These are phyloP conservation scores for Vigna angularis DNA, from an alignment of 306 rosid species.

Conservation along the genomic window DNA sequence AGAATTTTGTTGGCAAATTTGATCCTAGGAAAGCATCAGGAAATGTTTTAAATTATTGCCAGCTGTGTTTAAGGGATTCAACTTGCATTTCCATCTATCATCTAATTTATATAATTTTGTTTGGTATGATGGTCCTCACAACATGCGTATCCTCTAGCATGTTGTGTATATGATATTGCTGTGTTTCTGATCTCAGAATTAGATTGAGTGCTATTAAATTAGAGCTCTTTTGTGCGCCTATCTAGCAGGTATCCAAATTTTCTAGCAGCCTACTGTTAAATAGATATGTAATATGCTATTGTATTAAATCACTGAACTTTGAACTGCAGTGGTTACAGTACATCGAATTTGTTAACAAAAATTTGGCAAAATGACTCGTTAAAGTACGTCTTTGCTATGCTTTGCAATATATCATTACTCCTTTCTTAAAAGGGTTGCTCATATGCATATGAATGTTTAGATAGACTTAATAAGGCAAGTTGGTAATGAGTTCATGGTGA, in stretches of 20 bases:
- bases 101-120: conserved; percentile 16
- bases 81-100: background rate
- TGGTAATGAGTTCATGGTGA: background rate
- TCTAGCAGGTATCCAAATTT: background rate
- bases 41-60: conserved; percentile 27
- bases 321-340: background rate
- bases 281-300: background rate
- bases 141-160: background rate
- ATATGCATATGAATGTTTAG: background rate
- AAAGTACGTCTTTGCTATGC: background rate
- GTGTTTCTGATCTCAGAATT: background rate
- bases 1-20: conserved; percentile 18
- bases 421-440: background rate
- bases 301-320: background rate
- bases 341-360: background rate
- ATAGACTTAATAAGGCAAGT: background rate
- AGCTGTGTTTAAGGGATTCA: background rate
- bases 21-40: conserved; percentile 21
- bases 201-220: background rate
- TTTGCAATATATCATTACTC: background rate
- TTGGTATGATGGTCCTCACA: conserved; percentile 6
- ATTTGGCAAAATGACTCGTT: background rate
- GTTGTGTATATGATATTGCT: background rate
- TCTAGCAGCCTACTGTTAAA: background rate
- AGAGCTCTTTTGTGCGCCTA: background rate